Evolutionary conservation across 345 rosid species (phyloP), one percentile per base, ranked within the genome.

Genomic region (Physaria fendleri): DNA sequence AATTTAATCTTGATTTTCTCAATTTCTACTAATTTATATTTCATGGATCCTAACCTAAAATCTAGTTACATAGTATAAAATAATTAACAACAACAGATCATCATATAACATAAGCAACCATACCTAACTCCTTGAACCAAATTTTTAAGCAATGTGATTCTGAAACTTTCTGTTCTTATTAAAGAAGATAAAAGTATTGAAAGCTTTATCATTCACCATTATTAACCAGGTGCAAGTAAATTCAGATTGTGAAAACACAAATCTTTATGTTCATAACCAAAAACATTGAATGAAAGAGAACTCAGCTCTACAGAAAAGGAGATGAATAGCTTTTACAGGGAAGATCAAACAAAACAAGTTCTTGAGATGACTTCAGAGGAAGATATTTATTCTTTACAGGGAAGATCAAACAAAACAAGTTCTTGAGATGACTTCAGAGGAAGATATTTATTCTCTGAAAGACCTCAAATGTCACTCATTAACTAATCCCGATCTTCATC

Each of bases 401-500:
- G 28, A 35, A 46, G 33, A 45, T 22, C 50, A 69, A 61, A 61
- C 62, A 61, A 61, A 61, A 50, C 27, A 59, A 68, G 28, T 64
- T 38, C 30, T 52, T 29, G 32, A 24, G 23, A 38, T 21, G 35
- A 39, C 53, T 55, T n/a, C 52, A 46, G 32, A 38, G 35, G 44
- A 46, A 35, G 42, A 54, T 11, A 16, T 5, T 17, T 25, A 17
- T 6, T 61, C 22, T 46, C 17, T 40, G 44, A 54, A n/a, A 39
- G 30, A 47, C 44, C 54, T 46, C 37, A 53, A 22, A 15, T 38
- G 15, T 20, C 35, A 11, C 33, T 5, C 21, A 52, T 43, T 12
- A 22, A 40, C 30, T 49, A 70, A 56, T 70, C 74, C 53, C 74
- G 59, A 56, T 70, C 74, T 70, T 70, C 74, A 40, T 63, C 74